Base-by-base conservation (phyloP, 208 protist species). In the Acanthamoeba lenticulata region DNA sequence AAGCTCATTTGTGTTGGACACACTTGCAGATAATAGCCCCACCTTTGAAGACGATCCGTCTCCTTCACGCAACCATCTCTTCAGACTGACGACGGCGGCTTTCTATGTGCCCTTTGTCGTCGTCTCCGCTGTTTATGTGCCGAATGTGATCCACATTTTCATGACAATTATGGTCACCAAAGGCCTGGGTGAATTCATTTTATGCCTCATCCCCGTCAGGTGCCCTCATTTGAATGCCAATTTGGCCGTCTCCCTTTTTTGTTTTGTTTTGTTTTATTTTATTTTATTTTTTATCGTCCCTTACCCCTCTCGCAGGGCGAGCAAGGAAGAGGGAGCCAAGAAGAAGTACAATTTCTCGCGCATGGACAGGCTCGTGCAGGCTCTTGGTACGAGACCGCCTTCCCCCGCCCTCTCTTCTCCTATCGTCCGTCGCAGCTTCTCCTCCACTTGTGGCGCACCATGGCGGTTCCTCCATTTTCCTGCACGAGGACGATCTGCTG, bases 321-420 rank as follows among this genome's bases (percentile, higher is more conserved):
- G 36, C 79, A 88, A 60, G 79, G 79, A 88, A 42, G 79, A 88
- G n/a, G 79, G 45, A 60, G 79, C 79, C 79, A 88, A 49, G 45
- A 88, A 88, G 79, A 49, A 60, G 45, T 88, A 88, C 79, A 29
- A 36, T 21, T 88, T 88, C 79, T 62, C 40, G n/a, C 24, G 40
- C n/a, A 49, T 88, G 79, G 79, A 88, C 79, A 88, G 79, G 19
- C 40, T 49, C 24, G 45, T 88, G 79, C 79, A 88, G 45, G 42
- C 29, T 11, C 47, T 88, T 11, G 79, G 67, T 77, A 29, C 36
- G 38, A 11, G 34, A n/a, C 67, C 6, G 34, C 27, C 32, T 72
- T 2, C 9, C 27, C 27, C 1, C 52, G 52, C 27, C 52, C 1
- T 21, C 19, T 21, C 9, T 57, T 19, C 1, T 57, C 52, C 1